Conservation (phyloP, 768 basidiomycete genomes). For the Artomyces pyxidatus region DNA sequence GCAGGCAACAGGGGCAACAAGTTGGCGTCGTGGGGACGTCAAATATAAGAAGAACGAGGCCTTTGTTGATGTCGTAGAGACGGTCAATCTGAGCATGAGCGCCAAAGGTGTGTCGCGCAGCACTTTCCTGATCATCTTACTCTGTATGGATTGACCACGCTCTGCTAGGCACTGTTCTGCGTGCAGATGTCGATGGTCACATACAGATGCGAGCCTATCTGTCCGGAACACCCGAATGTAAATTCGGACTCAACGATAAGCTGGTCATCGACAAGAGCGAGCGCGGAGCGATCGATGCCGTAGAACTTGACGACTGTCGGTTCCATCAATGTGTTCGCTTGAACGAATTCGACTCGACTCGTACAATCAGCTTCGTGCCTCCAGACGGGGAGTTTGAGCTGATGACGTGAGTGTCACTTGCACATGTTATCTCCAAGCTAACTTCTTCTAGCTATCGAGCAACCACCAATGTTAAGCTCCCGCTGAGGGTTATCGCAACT, state of each 20-base stretch:
- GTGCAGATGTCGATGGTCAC: slow-evolving; percentile 97
- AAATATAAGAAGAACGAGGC: slow-evolving; percentile 99
- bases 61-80: slow-evolving; percentile 99
- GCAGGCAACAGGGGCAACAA: slow-evolving; percentile 95
- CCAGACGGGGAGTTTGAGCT: slow-evolving; percentile 99
- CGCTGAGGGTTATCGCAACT: slow-evolving; percentile 81
- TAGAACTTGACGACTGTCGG: slow-evolving; percentile 95
- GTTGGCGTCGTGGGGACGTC: slow-evolving; percentile 92
- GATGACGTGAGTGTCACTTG: slow-evolving; percentile 79
- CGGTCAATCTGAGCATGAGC: slow-evolving; percentile 94
- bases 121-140: neutral
- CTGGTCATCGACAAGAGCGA: slow-evolving; percentile 87
- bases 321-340: slow-evolving; percentile 98
- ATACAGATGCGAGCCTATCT: slow-evolving; percentile 98
- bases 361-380: slow-evolving; percentile 95
- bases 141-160: neutral
- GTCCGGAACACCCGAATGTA: slow-evolving; percentile 95
- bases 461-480: slow-evolving; percentile 93
- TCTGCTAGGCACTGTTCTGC: slow-evolving; percentile 65
- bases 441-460: slow-evolving; percentile 70
- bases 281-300: slow-evolving; percentile 57
- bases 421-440: slow-evolving; percentile 1
- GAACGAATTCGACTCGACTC: slow-evolving; percentile 87
- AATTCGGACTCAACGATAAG: slow-evolving; percentile 98
- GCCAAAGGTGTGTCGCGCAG: slow-evolving; percentile 63